Percentiles rank a stretch among this genome's conserved stretches.
Conservation (phyloP, 2,329 filamentous ascomycete species). For the Aspergillus terreus region DNA sequence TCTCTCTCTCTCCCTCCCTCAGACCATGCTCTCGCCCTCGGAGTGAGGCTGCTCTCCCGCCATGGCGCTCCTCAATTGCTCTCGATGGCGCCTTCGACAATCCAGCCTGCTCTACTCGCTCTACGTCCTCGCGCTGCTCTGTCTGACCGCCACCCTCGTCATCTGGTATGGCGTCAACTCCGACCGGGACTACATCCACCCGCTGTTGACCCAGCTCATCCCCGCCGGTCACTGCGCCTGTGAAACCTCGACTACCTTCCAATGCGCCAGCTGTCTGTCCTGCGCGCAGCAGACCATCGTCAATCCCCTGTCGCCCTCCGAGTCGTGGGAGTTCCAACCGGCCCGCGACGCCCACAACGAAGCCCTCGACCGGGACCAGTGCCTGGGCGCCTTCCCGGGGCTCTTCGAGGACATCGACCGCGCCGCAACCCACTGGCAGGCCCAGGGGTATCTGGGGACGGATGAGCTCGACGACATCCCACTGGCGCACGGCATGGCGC, state of each 20-base stretch:
- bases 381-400: constrained; percentile 31
- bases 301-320: constrained; percentile 7
- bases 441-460: constrained; percentile 20
- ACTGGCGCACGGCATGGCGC: constrained; percentile 31
- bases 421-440: constrained; percentile 26
- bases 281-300: constrained; percentile 16
- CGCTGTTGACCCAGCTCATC: constrained; percentile 35
- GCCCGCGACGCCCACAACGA: constrained; percentile 31
- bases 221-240: constrained; percentile 39
- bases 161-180: constrained; percentile 37
- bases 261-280: constrained; percentile 33
- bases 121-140: constrained; percentile 18
- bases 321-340: constrained; percentile 29
- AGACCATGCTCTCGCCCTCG: constrained; percentile 9
- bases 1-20: constrained; percentile 1
- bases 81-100: constrained; percentile 20
- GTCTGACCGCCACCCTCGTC: constrained; percentile 15
- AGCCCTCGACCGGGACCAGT: constrained; percentile 25
- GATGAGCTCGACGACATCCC: constrained; percentile 27
- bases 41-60: constrained; percentile 3
- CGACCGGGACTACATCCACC: constrained; percentile 33
- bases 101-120: constrained; percentile 17
- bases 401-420: constrained; percentile 35
- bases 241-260: constrained; percentile 35
- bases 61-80: constrained; percentile 20